These are phyloP conservation scores for Dactylellina parvicollis DNA, from an alignment of 2,329 filamentous ascomycete species.

Conservation along the genomic window DNA sequence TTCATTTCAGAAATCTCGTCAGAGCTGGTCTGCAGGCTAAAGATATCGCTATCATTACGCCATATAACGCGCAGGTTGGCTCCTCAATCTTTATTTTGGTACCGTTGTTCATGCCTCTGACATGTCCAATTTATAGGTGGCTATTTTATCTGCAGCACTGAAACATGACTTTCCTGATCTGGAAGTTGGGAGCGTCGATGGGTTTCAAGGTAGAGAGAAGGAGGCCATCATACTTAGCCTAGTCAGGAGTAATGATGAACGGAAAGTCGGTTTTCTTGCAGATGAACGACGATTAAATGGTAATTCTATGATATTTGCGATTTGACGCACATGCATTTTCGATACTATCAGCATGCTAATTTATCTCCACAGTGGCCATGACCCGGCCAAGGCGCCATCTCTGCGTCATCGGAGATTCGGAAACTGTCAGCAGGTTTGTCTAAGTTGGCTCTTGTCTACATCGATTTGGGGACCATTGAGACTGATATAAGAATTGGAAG, in stretches of 20 bases:
- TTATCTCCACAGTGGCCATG: conserved; percentile 80
- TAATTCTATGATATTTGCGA: conserved; percentile 62
- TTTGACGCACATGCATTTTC: neutral
- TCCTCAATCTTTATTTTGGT: conserved; percentile 21
- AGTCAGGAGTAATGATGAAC: conserved; percentile 87
- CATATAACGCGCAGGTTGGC: conserved; percentile 89
- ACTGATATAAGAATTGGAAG: conserved; percentile 60
- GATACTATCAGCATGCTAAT: conserved; percentile 56
- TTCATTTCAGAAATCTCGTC: conserved; percentile 81
- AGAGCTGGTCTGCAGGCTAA: conserved; percentile 79
- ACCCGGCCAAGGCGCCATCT: conserved; percentile 90
- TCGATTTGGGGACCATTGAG: conserved; percentile 32
- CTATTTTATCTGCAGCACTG: conserved; percentile 76
- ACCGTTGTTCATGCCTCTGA: no score
- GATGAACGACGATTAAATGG: conserved; percentile 93
- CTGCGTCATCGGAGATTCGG: conserved; percentile 90
- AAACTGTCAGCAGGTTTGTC: conserved; percentile 86
- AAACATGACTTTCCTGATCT: conserved; percentile 84
- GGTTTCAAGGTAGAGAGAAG: conserved; percentile 96
- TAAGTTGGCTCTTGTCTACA: conserved; percentile 13
- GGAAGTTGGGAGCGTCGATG: conserved; percentile 95
- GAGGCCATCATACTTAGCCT: conserved; percentile 92
- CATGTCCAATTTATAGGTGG: conserved; percentile 72
- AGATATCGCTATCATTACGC: conserved; percentile 92
- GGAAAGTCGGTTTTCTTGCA: conserved; percentile 90